These are phyloP conservation scores for Dryadomyces quercus-mongolicae DNA, from an alignment of 2,329 filamentous ascomycete genomes.

Conservation along the genomic window DNA sequence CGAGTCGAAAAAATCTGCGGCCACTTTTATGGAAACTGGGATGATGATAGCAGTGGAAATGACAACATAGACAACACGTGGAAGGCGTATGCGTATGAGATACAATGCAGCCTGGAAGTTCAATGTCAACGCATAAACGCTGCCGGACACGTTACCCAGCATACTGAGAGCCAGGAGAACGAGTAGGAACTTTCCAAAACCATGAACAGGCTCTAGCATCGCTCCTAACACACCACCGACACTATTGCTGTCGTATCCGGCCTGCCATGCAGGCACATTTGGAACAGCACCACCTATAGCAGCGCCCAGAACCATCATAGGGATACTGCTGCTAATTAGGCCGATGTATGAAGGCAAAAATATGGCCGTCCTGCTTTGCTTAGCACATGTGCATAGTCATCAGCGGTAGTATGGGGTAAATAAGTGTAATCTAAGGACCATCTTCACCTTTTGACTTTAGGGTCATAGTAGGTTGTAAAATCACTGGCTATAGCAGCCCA, in stretches of 20 bases:
- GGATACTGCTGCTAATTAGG: conserved; percentile 39
- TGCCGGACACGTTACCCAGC: conserved; percentile 46
- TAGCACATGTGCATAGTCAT: neutral
- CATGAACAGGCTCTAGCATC: conserved; percentile 44
- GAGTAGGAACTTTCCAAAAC: conserved; percentile 50
- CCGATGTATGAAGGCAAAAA: conserved; percentile 46
- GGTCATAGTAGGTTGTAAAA: conserved; percentile 48
- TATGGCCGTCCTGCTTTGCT: conserved; percentile 17
- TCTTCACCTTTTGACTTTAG: conserved; percentile 14
- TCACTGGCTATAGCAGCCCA: conserved; percentile 48
- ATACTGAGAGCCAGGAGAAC: conserved; percentile 45
- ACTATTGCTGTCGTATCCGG: conserved; percentile 36
- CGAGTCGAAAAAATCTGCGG: conserved; percentile 25
- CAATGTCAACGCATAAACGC: conserved; percentile 49
- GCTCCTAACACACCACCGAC: conserved; percentile 47
- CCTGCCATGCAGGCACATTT: conserved; percentile 38
- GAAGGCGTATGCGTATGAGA: conserved; percentile 24
- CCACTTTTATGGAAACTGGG: conserved; percentile 26
- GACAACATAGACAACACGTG: conserved; percentile 27
- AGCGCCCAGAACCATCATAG: conserved; percentile 50
- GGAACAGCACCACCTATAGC: conserved; percentile 50
- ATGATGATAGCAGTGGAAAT: conserved; percentile 27
- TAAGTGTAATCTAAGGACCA: no score
- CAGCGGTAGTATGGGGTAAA: no score
- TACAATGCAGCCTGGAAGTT: conserved; percentile 35